Evolutionary conservation across 1,284 basidiomycete species (phyloP), one percentile per base, ranked within the genome.

Genomic region (Agaricales sp.): DNA sequence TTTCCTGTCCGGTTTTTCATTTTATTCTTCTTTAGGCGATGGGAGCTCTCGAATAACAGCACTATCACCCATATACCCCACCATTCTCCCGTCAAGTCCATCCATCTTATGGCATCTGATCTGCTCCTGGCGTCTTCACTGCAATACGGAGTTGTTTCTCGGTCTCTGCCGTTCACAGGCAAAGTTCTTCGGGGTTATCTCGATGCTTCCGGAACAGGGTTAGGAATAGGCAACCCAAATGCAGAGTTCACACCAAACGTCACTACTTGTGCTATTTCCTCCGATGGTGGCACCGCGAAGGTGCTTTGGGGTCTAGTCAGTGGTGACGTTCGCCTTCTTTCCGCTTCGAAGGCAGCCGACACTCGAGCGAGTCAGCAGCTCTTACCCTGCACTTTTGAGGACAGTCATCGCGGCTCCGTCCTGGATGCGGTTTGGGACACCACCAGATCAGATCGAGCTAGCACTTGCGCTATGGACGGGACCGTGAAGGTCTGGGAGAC

Each of bases 221-320:
- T 74, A 1, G 82, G 82, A 2, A 68, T 73, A 43, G 85, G 84
- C 3, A 88, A 90, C 56, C 86, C 85, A 1, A 87, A 90, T 56
- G 74, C 77, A 16, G 86, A 91, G 55, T 85, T 89, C 55, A 74
- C 77, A 4, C 83, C 85, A 3, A 73, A 87, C 50, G 73, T 87
- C 8, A 75, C 79, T 13, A 63, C 70, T 0, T 80, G 80, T 52
- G 63, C 70, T 1, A 64, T 86, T 22, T 61, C 73, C 8, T 79
- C 80, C 0, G 76, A 80, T 43, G 81, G 84, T 1, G 78, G 78
- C 18, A 82, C 83, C 0, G 85, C 77, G 4, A 77, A 77, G 49
- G 71, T 89, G 21, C 66, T 79, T 4, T 92, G 90, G 90, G 91
- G 88, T 1, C 85, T 80, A 57, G 68, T 71, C 25, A 78, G 73